phyloP scores from a whole-genome alignment of 2,329 filamentous ascomycete genomes.

The Xylaria sp. region DNA sequence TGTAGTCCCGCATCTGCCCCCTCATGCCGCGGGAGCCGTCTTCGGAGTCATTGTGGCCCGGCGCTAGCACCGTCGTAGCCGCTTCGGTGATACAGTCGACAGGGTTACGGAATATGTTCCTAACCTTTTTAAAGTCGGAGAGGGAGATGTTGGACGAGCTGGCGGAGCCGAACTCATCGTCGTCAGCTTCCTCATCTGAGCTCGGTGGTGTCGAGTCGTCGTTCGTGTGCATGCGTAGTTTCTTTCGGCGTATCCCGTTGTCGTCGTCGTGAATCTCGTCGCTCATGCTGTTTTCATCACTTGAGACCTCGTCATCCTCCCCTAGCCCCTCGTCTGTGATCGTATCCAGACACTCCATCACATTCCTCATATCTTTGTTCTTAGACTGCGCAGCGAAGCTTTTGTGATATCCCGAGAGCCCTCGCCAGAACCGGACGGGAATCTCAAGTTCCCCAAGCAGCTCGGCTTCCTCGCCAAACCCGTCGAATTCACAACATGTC shows the following conservation, averaged over 20 bases:
- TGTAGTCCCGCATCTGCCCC: conserved; percentile 64
- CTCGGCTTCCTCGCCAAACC: conserved; percentile 59
- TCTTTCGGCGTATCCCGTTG: conserved; percentile 37
- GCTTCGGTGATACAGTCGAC: conserved; percentile 38
- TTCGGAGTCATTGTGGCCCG: conserved; percentile 47
- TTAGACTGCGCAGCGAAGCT: conserved; percentile 55
- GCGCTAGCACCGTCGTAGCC: conserved; percentile 40
- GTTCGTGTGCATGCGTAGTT: conserved; percentile 42
- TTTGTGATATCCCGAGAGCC: conserved; percentile 64
- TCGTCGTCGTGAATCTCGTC: conserved; percentile 40
- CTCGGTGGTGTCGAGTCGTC: conserved; percentile 41
- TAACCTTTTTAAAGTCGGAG: conserved; percentile 43
- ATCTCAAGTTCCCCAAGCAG: conserved; percentile 62
- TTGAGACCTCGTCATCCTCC: conserved; percentile 31
- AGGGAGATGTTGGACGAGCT: conserved; percentile 34
- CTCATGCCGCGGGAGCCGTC: conserved; percentile 53
- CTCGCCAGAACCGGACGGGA: conserved; percentile 64
- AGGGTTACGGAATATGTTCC: conserved; percentile 44
- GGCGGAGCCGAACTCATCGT: conserved; percentile 25
- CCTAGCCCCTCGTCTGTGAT: conserved; percentile 61
- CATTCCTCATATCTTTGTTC: conserved; percentile 59
- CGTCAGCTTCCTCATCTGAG: conserved; percentile 44
- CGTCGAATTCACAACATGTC: conserved; percentile 44
- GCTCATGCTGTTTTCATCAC: conserved; percentile 1
- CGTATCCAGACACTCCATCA: conserved; percentile 69